Evolutionary conservation across 179 eudicot genomes (phyloP).

Genomic region (Gypsophila paniculata): DNA sequence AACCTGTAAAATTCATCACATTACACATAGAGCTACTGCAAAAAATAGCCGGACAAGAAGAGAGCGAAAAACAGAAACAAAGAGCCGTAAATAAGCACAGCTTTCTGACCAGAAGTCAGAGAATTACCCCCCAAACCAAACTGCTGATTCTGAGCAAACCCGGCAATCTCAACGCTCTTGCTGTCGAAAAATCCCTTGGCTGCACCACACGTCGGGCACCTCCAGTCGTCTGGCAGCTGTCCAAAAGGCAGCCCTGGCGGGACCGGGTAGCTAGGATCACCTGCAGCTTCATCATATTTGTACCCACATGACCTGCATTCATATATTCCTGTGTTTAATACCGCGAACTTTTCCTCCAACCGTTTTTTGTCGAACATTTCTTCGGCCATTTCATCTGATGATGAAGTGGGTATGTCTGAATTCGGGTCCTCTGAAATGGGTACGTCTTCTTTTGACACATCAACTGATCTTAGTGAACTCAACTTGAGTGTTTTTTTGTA

Average conservation of each 20-base stretch:
- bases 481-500: conserved; percentile 11
- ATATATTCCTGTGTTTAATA: conserved; percentile 78
- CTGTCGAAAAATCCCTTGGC: conserved; percentile 81
- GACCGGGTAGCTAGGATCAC: conserved; percentile 77
- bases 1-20: neutral
- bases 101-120: conserved; percentile 91
- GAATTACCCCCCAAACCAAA: conserved; percentile 89
- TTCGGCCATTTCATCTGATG: neutral
- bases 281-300: conserved; percentile 58
- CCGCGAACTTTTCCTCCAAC: conserved; percentile 81
- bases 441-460: conserved; percentile 81
- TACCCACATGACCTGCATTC: conserved; percentile 95
- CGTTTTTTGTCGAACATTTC: conserved; percentile 42
- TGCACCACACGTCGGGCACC: conserved; percentile 97
- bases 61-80: conserved; percentile 60
- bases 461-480: conserved; percentile 34
- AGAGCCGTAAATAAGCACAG: conserved; percentile 76
- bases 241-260: conserved; percentile 81
- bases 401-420: conserved; percentile 29
- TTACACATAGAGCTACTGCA: conserved; percentile 27
- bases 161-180: conserved; percentile 96
- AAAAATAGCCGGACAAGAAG: conserved; percentile 73
- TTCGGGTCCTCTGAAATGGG: conserved; percentile 44
- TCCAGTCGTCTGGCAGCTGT: conserved; percentile 89
- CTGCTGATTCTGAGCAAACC: conserved; percentile 95